Evolutionary conservation across 2,329 filamentous ascomycete genomes (phyloP), one percentile per base, ranked within the genome.

Genomic region (Cryphonectria japonica): DNA sequence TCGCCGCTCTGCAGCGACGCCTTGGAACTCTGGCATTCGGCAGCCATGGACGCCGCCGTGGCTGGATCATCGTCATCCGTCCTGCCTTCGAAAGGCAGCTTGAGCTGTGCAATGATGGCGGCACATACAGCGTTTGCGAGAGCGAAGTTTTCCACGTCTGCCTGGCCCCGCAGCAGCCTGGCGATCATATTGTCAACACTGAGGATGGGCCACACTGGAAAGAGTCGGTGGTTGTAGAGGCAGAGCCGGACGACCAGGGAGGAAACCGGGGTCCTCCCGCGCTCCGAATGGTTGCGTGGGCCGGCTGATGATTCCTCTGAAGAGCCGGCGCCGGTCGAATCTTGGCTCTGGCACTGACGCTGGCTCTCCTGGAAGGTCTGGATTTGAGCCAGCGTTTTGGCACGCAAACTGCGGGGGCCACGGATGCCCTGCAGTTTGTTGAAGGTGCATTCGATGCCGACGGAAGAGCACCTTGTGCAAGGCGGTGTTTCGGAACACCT

Each of bases 121-220:
- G 85, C 80, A 6, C 81, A 83, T 11, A 86, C 79, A 3, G 84
- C 83, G 19, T 82, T 82, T 13, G 85, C 83, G 16, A 87, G 78
- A 22, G 80, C 78, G 34, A 80, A 81, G 0, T 78, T 79, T 59
- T 81, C 78, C 60, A 79, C 76, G 65, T 80, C 78, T 22, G 78
- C 74, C 0, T 77, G 60, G 66, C 82, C 76, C 43, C 77, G 74
- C 68, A 79, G 77, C 7, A 86, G 75, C 3, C 77, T 76, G 34
- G 78, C 77, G 66, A 83, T 81, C 32, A 86, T 76, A 64, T 82
- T 78, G 66, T 82, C 80, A 37, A 84, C 82, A 54, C 83, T 80
- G 59, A 86, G 80, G 52, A 87, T 82, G 34, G 85, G 85, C 85
- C 85, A 87, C 3, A 87, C 83, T 0, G 85, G 85, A 66, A 84